Evolutionary conservation across 352 stramenopile species (phyloP).

Genomic region (Globisporangium acanthophoron): DNA sequence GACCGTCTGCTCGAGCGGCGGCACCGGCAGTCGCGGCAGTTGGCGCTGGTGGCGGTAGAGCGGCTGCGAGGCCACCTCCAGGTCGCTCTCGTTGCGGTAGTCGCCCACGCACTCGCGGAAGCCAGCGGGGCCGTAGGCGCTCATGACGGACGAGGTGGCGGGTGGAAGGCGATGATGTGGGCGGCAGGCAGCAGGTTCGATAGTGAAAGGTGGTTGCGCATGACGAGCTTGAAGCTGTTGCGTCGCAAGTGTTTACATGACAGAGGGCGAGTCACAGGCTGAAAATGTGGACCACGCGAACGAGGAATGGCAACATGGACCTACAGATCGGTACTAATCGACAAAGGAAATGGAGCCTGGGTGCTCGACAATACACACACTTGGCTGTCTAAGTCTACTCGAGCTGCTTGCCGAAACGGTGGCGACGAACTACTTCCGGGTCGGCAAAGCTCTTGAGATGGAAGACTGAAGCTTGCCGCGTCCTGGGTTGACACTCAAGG

Average conservation of each 20-base stretch:
- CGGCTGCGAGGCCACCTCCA: constrained; percentile 41
- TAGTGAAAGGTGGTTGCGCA: neutral
- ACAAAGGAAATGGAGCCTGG: too few relatives aligned
- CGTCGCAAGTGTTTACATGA: too few relatives aligned
- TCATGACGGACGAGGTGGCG: neutral
- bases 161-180: neutral
- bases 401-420: neutral
- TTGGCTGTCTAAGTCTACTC: too few relatives aligned
- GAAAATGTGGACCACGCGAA: too few relatives aligned
- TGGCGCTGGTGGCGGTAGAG: constrained; percentile 81
- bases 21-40: constrained; percentile 90
- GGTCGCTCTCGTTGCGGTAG: constrained; percentile 72
- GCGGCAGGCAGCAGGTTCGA: neutral
- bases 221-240: neutral
- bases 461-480: neutral
- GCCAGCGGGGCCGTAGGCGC: constrained; percentile 52
- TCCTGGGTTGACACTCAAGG: neutral
- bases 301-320: too few relatives aligned
- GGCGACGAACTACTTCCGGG: neutral
- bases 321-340: too few relatives aligned
- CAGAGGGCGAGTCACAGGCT: too few relatives aligned
- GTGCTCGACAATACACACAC: too few relatives aligned
- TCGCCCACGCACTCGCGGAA: constrained; percentile 95
- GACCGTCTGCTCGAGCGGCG: constrained; percentile 86
- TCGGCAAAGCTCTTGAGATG: neutral